Evolutionary conservation across 768 basidiomycete species (phyloP), one percentile per base, ranked within the genome.

Genomic region (Leccinum broughii): DNA sequence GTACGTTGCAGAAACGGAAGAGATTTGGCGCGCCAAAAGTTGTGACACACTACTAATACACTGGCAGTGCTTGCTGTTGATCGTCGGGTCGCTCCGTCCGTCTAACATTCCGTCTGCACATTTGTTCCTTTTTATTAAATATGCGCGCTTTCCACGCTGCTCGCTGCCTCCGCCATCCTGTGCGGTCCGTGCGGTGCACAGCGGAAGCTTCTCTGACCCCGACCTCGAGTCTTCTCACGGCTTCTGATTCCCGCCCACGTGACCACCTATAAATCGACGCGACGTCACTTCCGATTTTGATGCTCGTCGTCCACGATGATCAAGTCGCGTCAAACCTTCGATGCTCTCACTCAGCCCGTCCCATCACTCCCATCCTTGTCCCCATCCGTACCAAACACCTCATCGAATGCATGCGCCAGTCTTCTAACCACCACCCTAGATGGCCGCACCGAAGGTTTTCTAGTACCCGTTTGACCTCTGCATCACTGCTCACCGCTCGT

Each of bases 361-460:
- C 64, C 69, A 0, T 73, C 73, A 4, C 60, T 50, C n/a, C 72
- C 65, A 8, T 59, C 72, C 3, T 51, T 56, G 37, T 54, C 72
- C 30, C 55, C 51, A 1, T 62, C 65, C 34, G 2, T 30, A 4
- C 35, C 57, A 0, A 50, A 58, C n/a, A 50, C 64, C 3, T 67
- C 64, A 6, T 56, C 57, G 35, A 73, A 75, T 80, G 76, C 88
- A 83, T 92, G 90, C 80, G 90, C 90, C 20, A 90, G 88, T 68
- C 75, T 92, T 8, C 73, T 86, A 26, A 90, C 89, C 0, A 75
- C 75, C 3, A 84, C 81, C 56, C 68, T 68, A n/a, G 71, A 78
- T n/a, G 88, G 87, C 10, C 79, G 83, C 49, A 86, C 80, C 68
- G 89, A 92, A 80, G 85, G 90, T 88, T 39, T 30, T 20, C 22